Conservation (phyloP, 805 yeast species). For the Candida taoyuanica region DNA sequence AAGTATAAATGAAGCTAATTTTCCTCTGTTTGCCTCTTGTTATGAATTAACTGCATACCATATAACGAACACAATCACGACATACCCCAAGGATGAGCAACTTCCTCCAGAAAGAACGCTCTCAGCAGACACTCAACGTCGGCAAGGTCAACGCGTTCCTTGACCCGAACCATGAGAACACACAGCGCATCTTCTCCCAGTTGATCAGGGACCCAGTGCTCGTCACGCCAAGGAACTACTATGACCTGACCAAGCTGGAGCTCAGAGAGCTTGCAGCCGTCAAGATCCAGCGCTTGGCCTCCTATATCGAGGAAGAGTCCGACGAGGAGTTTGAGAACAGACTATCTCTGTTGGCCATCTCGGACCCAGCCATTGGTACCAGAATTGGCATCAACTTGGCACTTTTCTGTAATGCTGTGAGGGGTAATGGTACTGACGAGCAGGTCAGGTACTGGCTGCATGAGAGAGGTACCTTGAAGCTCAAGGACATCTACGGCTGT, state of each 20-base stretch:
- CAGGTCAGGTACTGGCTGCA: conserved; percentile 83
- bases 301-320: conserved; percentile 48
- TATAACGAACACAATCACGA: background rate
- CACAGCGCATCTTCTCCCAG: conserved; percentile 50
- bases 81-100: conserved; percentile 8
- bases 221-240: conserved; percentile 47
- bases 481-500: conserved; percentile 69
- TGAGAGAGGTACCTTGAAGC: conserved; percentile 55
- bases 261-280: conserved; percentile 57
- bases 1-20: no score
- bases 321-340: conserved; percentile 47
- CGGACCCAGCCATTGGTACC: conserved; percentile 78
- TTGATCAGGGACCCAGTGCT: conserved; percentile 66
- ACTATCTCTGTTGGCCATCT: conserved; percentile 51
- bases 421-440: conserved; percentile 83
- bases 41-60: no score
- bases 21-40: no score
- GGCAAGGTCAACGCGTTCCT: conserved; percentile 50
- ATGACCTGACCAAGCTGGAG: conserved; percentile 51
- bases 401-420: conserved; percentile 71
- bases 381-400: conserved; percentile 88
- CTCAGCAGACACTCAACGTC: conserved; percentile 36
- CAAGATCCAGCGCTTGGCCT: conserved; percentile 57
- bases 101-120: conserved; percentile 40
- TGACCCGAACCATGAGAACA: conserved; percentile 45